Evolutionary conservation across 345 rosid species (phyloP).

Genomic region (Excoecaria agallocha): DNA sequence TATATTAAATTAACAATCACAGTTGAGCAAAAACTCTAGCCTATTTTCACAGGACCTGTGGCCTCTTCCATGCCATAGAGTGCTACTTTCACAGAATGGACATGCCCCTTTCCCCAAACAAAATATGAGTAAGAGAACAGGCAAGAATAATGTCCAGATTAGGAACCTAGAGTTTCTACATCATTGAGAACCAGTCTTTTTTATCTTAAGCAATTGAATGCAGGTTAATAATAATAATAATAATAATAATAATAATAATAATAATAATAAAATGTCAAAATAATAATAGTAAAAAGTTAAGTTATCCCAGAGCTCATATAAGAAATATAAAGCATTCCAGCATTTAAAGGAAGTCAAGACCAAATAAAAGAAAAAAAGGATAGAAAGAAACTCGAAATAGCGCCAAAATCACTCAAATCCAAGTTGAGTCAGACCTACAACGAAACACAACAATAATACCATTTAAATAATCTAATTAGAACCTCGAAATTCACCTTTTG

Average conservation of each 20-base stretch:
- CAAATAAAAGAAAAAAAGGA: not conserved
- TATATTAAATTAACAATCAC: not conserved
- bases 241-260: not conserved
- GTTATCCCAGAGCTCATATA: not conserved
- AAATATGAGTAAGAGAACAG: not conserved
- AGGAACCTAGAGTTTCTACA: not conserved
- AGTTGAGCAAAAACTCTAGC: not conserved
- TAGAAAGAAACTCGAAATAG: not conserved
- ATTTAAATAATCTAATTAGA: not conserved
- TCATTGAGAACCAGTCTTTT: not conserved
- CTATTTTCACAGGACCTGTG: not conserved
- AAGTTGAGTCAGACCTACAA: not conserved
- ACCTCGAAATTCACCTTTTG: not conserved
- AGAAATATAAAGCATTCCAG: not conserved
- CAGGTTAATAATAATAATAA: not conserved
- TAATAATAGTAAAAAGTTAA: not conserved
- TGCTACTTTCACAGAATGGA: not conserved
- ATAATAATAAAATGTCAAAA: not conserved
- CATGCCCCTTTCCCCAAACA: not conserved
- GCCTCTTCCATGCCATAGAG: not conserved
- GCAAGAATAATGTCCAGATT: not conserved
- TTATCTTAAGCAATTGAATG: not conserved
- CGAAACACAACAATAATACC: not conserved
- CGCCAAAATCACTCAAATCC: not conserved
- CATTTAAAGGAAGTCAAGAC: not conserved